These are phyloP conservation scores for Elaeis oleifera DNA, from an alignment of 202 grass and related monocot species.

Conservation along the genomic window DNA sequence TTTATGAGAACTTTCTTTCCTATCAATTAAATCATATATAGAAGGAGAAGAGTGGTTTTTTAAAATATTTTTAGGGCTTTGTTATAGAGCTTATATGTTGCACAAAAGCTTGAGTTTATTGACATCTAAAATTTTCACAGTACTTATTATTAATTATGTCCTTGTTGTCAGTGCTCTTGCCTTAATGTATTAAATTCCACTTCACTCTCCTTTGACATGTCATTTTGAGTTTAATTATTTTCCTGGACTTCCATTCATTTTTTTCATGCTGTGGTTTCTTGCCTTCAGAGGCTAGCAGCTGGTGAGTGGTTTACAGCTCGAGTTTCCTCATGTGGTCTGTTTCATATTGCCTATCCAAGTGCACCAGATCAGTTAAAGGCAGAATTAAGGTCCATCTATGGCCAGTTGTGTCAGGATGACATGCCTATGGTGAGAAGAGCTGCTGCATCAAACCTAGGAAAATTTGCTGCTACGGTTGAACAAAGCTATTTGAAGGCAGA, in stretches of 20 bases:
- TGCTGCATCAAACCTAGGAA: slow-evolving; percentile 26
- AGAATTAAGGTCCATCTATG: slow-evolving; percentile 20
- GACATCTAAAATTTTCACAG: no score
- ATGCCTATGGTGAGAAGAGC: slow-evolving; percentile 30
- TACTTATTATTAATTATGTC: no score
- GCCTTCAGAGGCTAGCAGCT: slow-evolving; percentile 20
- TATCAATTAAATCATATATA: no score
- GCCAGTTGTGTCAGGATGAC: slow-evolving; percentile 26
- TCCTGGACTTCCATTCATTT: background rate
- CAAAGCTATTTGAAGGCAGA: slow-evolving; percentile 17
- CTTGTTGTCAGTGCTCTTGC: no score
- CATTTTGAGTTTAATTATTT: background rate
- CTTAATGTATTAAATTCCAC: no score
- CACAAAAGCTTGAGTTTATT: no score
- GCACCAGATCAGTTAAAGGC: slow-evolving; percentile 14
- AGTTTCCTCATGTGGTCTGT: slow-evolving; percentile 25
- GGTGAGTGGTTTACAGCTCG: slow-evolving; percentile 26
- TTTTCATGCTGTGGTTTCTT: background rate
- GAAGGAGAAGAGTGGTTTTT: no score
- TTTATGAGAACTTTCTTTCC: no score
- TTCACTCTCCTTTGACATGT: no score
- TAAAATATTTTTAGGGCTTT: no score
- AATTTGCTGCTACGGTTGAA: slow-evolving; percentile 27
- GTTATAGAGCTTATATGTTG: no score
- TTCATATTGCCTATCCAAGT: slow-evolving; percentile 28